phyloP scores from a whole-genome alignment of 2,329 filamentous ascomycete species.

The Hymenoscyphus fraxineus region DNA sequence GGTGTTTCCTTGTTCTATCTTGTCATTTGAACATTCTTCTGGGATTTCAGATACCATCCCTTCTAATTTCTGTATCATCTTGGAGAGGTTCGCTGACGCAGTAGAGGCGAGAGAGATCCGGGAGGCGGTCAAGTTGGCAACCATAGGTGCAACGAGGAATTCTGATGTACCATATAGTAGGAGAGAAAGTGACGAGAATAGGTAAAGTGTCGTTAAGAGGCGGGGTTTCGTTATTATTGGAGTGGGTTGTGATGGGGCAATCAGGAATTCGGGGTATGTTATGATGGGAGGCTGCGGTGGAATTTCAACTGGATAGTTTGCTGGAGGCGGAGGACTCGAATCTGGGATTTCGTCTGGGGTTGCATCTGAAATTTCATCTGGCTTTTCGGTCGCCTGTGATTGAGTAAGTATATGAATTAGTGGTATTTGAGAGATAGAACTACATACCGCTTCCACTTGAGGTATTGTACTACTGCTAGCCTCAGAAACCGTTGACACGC shows the following conservation, averaged over 20 bases:
- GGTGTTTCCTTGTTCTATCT: slow-evolving; percentile 34
- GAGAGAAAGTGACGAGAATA: slow-evolving; percentile 54
- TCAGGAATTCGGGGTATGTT: slow-evolving; percentile 68
- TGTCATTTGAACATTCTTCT: slow-evolving; percentile 20
- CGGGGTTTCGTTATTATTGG: slow-evolving; percentile 59
- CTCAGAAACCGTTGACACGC: slow-evolving; percentile 30
- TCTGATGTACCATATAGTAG: slow-evolving; percentile 68
- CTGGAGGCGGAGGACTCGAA: slow-evolving; percentile 12
- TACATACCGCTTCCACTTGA: slow-evolving; percentile 10
- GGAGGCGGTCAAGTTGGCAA: slow-evolving; percentile 46
- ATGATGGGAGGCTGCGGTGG: slow-evolving; percentile 52
- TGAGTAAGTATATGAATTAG: slow-evolving; percentile 8
- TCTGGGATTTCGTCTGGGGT: neutral
- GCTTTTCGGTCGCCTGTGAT: slow-evolving; percentile 25
- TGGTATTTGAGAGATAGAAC: slow-evolving; percentile 4
- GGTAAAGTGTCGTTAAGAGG: slow-evolving; percentile 57
- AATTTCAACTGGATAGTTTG: slow-evolving; percentile 40
- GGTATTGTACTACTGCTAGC: slow-evolving; percentile 17
- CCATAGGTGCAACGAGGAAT: slow-evolving; percentile 62
- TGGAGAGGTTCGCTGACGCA: slow-evolving; percentile 45
- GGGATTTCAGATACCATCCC: slow-evolving; percentile 61
- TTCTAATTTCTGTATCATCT: slow-evolving; percentile 49
- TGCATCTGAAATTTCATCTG: neutral
- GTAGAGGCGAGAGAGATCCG: slow-evolving; percentile 51
- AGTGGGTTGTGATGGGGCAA: slow-evolving; percentile 51